Base-by-base conservation (phyloP, 345 rosid species). In the Anacardium occidentale region DNA sequence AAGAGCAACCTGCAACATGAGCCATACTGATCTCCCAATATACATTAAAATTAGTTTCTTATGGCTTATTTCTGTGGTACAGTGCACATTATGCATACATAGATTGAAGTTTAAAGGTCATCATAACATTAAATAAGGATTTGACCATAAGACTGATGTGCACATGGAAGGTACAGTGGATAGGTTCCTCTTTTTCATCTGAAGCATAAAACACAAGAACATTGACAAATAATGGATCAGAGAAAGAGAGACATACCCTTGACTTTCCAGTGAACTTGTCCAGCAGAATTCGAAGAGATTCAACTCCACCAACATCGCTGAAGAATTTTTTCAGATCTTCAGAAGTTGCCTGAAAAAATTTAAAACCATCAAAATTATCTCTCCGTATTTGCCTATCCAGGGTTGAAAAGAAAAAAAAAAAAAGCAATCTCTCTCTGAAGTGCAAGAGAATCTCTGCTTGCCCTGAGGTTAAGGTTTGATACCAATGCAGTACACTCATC, bases 401-500 rank as follows among this genome's bases (percentile, higher is more conserved):
- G 12, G 20, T 37, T 37, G 8, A 58, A 29, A 69, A n/a, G n/a
- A n/a, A n/a, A 52, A 59, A 32, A 21, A 58, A 3, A 66, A 29
- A 22, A 60, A 68, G 42, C 42, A 5, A 37, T 26, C 37, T 47
- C 56, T 47, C 21, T 20, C 5, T 5, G 61, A 71, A 65, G 52
- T 64, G 70, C 57, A 26, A 40, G 56, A 65, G 65, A 45, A 40
- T 26, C 3, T 62, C 71, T 56, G 78, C 84, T 83, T 77, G 81
- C 98, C 92, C 84, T 85, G 14, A 79, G 74, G 80, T 79, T 75
- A 69, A 94, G 76, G 79, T 94, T 92, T 25, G 97, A 89, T 64
- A 94, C 21, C 77, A 94, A 92, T 78, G 87, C 90, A 82, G 97
- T 94, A 81, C 96, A 92, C 74, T 88, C 86, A 26, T 94, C 98